phyloP scores from a whole-genome alignment of 2,329 filamentous ascomycete genomes.

The Alternaria arbusti region DNA sequence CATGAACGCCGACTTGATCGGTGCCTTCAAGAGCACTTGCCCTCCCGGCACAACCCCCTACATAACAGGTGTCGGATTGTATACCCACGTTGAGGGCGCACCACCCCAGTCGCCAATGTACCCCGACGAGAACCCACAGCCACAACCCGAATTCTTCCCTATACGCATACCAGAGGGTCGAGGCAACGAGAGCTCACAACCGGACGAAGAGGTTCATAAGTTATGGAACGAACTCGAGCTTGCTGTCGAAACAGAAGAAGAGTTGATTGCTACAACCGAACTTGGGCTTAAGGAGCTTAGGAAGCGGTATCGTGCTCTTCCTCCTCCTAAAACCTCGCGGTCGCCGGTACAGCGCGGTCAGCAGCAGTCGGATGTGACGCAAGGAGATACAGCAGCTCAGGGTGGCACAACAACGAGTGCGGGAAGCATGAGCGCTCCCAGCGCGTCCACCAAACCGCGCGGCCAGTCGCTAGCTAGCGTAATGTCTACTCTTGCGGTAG shows the following conservation, averaged over 20 bases:
- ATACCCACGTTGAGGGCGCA: constrained; percentile 28
- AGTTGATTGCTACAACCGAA: not conserved
- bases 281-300: constrained; percentile 2
- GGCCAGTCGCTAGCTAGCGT: not conserved
- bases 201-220: not conserved
- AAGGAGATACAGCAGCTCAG: not conserved
- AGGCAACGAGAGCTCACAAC: not conserved
- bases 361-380: not conserved
- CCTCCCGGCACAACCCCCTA: constrained; percentile 4
- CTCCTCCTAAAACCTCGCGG: not conserved
- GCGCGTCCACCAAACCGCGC: not conserved
- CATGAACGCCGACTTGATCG: constrained; percentile 31
- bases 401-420: not conserved
- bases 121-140: not conserved
- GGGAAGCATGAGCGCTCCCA: not conserved
- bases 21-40: constrained; percentile 8
- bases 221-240: not conserved
- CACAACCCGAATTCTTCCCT: constrained; percentile 5
- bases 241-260: not conserved
- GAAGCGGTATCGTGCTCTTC: not conserved
- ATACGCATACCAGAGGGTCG: not conserved
- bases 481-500: not conserved
- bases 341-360: not conserved
- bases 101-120: not conserved
- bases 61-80: constrained; percentile 33